A percentile compares a stretch with the other conserved stretches of the same genome.
phyloP scores from a whole-genome alignment of 1,284 basidiomycete species.

The Microbotryum intermedium region DNA sequence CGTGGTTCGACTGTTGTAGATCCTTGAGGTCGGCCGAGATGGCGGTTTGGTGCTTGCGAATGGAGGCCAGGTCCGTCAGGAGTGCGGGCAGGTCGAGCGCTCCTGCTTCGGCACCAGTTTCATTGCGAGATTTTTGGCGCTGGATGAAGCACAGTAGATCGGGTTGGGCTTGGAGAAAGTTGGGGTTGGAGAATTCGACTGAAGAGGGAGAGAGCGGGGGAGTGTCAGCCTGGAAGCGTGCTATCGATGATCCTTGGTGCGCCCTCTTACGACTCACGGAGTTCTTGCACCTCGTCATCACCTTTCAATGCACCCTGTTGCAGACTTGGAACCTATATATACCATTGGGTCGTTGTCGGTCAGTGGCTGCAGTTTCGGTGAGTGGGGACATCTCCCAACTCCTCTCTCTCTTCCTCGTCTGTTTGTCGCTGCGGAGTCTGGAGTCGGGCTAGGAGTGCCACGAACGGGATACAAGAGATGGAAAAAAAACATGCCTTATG shows the following conservation, averaged over 20 bases:
- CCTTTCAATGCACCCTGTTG: constrained; percentile 80
- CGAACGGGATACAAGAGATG: neutral
- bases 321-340: constrained; percentile 69
- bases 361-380: neutral
- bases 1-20: constrained; percentile 76
- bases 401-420: no score
- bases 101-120: constrained; percentile 12
- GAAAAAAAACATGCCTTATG: constrained; percentile 37
- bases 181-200: constrained; percentile 70
- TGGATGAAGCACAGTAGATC: constrained; percentile 85
- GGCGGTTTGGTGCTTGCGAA: constrained; percentile 82
- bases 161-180: constrained; percentile 81
- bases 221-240: neutral
- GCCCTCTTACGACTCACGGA: constrained; percentile 51
- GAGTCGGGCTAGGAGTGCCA: neutral
- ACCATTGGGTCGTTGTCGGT: neutral
- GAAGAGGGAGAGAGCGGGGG: neutral
- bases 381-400: neutral
- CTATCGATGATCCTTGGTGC: neutral
- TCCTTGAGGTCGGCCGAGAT: constrained; percentile 82
- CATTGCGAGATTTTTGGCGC: constrained; percentile 51
- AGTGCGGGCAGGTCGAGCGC: constrained; percentile 62
- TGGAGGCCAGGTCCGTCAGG: constrained; percentile 72
- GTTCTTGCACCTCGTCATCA: constrained; percentile 64
- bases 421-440: no score